Evolutionary conservation across 306 rosid species (phyloP), one percentile per base, ranked within the genome.

Genomic region (Begonia masoniana): DNA sequence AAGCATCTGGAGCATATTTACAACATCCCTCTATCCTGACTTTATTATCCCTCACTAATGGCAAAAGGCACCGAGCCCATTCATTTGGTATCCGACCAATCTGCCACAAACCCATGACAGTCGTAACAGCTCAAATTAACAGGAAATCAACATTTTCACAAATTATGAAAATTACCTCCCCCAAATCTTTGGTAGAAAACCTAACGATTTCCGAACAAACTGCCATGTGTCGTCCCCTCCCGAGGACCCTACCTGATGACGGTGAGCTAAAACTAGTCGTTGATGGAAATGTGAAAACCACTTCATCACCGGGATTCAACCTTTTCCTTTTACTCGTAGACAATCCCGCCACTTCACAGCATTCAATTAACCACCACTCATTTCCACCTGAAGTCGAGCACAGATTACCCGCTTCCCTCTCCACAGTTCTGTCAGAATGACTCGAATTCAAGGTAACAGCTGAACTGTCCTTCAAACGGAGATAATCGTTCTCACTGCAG

Each of bases 1-100:
- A 66, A 9, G 76, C 76, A 55, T 71, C 76, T 15, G 97, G 94
- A 15, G 87, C 79, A 49, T 58, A 67, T 71, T 82, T 78, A 66
- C 95, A 85, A 42, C 47, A 69, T 16, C 97, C 95, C 47, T 82
- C 87, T 43, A 82, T 67, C 67, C 65, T 80, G 26, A 85, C 78
- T 68, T 85, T 82, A 47, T 56, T 69, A 69, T 85, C 94, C 59
- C 91, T 66, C 76, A 89, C 91, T 26, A 85, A 79, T 9, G 95
- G 94, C 72, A 85, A 78, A 21, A 89, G 70, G 70, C 97, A 82
- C 62, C 95, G 76, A 58, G 85, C 95, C 97, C 97, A 89, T 72
- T 85, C 97, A 10, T 85, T 89, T 0, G 97, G 97, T 73, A 89
- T 89, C 68, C 97, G 64, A 62, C 97, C 97, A 65, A 85, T 78